Percentiles rank a stretch among this genome's conserved stretches.
Evolutionary conservation across 441 rosid genomes (phyloP).

Genomic region (Erysimum cheiri): DNA sequence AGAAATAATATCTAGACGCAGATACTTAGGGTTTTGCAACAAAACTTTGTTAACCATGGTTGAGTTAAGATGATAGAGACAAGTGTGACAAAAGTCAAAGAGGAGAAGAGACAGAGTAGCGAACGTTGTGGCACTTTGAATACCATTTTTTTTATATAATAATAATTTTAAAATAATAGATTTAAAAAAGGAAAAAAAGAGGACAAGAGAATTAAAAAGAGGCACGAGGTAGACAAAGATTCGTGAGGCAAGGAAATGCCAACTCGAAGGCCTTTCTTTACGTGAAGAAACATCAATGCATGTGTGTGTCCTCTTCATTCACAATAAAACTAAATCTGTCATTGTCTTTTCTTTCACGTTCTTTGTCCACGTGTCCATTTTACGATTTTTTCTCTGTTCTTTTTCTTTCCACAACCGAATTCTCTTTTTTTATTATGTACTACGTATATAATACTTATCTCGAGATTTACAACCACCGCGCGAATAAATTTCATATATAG

Average conservation of each 20-base stretch:
- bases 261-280: constrained; percentile 49
- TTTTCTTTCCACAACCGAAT: not conserved
- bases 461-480: constrained; percentile 39
- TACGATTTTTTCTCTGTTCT: not conserved
- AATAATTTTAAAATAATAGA: not conserved
- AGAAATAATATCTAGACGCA: constrained; percentile 7
- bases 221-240: constrained; percentile 79
- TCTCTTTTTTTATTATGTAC: not conserved
- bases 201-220: constrained; percentile 45
- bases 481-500: constrained; percentile 34
- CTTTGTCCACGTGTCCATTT: constrained; percentile 32
- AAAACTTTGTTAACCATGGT: constrained; percentile 36
- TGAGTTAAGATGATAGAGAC: constrained; percentile 41
- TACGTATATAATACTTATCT: constrained; percentile 20
- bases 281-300: constrained; percentile 48
- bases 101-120: constrained; percentile 41
- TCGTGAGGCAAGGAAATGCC: constrained; percentile 73
- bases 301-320: constrained; percentile 38
- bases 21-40: constrained; percentile 24
- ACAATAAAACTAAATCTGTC: constrained; percentile 31
- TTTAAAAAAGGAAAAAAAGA: not conserved
- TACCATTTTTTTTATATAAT: constrained; percentile 2
- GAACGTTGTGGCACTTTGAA: constrained; percentile 44
- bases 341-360: constrained; percentile 40
- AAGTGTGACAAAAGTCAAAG: constrained; percentile 49